phyloP scores from a whole-genome alignment of 1,284 basidiomycete species.

The Cryptococcus sp. region DNA sequence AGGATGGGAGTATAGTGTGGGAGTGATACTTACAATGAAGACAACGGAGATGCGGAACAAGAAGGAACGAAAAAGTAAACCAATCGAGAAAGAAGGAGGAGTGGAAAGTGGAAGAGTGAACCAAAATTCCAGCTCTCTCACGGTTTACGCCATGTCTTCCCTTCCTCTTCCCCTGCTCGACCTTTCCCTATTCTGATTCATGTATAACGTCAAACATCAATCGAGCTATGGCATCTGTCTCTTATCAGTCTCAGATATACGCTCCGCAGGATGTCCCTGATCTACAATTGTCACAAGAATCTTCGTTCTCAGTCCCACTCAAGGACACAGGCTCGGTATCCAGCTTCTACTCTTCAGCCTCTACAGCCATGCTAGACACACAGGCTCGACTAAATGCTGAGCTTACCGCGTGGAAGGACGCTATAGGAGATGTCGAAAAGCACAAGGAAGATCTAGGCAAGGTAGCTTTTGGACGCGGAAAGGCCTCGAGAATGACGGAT shows the following conservation, averaged over 20 bases:
- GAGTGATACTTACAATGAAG: too few species aligned
- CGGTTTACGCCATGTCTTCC: too few species aligned
- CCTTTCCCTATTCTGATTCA: neutral
- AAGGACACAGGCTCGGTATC: neutral
- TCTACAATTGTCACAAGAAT: neutral
- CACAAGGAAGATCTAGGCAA: slow-evolving; percentile 25
- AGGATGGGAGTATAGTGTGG: neutral
- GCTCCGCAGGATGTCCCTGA: too few species aligned
- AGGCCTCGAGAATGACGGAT: slow-evolving; percentile 20
- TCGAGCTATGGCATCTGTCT: too few species aligned
- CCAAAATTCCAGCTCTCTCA: too few species aligned
- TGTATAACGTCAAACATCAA: neutral
- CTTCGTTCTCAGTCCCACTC: neutral
- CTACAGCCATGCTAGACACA: slow-evolving; percentile 13
- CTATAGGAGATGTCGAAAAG: slow-evolving; percentile 32
- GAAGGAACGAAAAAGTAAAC: too few species aligned
- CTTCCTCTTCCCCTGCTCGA: too few species aligned
- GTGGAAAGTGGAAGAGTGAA: too few species aligned
- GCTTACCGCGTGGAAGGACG: slow-evolving; percentile 36
- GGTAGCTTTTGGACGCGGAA: slow-evolving; percentile 22
- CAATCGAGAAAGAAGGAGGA: too few species aligned
- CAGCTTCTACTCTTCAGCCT: neutral
- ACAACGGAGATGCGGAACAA: too few species aligned
- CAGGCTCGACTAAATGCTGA: slow-evolving; percentile 23
- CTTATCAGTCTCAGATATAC: too few species aligned